Evolutionary conservation across 192 early-diverging fungal species (phyloP), one percentile per base, ranked within the genome.

Genomic region (Rhizophagus sp.): DNA sequence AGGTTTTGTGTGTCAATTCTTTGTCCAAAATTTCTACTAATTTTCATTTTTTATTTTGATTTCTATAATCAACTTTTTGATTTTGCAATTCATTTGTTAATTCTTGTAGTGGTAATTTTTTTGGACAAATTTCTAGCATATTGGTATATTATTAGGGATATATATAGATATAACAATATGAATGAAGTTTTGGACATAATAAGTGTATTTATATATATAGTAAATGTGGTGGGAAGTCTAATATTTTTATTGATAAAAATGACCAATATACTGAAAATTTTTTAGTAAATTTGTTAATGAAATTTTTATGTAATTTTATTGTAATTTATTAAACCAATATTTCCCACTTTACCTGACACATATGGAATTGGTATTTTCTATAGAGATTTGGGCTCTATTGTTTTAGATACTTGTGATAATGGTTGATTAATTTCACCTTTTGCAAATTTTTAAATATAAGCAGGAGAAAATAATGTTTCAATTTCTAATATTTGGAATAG

Each of bases 11-110:
- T 62, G 6, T 62, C 6, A 62, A 62, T 62, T 62, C 19, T 62
- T 62, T 25, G 24, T 62, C 19, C 19, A 62, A 62, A 19, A 22
- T 25, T 62, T 62, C 62, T n/a, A n/a, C n/a, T n/a, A n/a, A n/a
- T n/a, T n/a, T n/a, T n/a, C n/a, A n/a, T n/a, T n/a, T n/a, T n/a
- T 62, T 62, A 62, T 62, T 62, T 62, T 62, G 62, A 19, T 62
- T 62, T 25, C 62, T 15, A 62, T 62, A 62, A 25, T 62, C 19
- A 62, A 62, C 6, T 62, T 6, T 25, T n/a, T 6, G 19, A 62
- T 62, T 62, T 62, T 62, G 22, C 15, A 62, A 62, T 25, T 62
- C 19, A 24, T n/a, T 62, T 3, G 22, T 62, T 25, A 62, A n/a
- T 25, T 62, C 24, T 62, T 25, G 6, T 62, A 25, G 6, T 22